Conservation (phyloP, 225 moss, liverwort and hornwort species). For the Neckera pumila region DNA sequence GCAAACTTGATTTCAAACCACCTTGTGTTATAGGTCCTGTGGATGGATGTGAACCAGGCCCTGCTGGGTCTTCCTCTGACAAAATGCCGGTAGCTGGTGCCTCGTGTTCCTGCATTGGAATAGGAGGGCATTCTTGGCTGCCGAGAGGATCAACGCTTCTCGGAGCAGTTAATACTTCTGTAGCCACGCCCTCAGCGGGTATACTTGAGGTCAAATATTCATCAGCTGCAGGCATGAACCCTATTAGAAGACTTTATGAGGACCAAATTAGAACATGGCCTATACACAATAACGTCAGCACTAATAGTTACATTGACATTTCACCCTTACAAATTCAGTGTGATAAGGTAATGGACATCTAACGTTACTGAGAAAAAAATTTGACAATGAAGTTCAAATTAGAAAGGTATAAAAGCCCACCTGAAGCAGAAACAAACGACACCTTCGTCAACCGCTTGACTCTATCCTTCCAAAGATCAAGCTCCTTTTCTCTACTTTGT, state of each 20-base stretch:
- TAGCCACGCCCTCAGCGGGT: background rate
- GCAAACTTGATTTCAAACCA: background rate
- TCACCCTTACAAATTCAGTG: background rate
- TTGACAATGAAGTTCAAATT: background rate
- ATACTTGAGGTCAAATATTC: background rate
- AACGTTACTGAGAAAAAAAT: background rate
- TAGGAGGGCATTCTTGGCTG: background rate
- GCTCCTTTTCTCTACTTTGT: slow-evolving; percentile 1
- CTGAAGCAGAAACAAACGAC: background rate
- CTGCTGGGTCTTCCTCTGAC: background rate
- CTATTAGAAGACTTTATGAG: background rate
- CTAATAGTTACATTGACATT: background rate
- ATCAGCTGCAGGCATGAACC: background rate
- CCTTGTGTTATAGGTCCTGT: background rate
- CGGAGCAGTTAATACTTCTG: background rate
- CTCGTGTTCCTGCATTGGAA: background rate
- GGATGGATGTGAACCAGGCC: background rate
- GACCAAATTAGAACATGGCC: background rate
- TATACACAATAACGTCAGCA: background rate
- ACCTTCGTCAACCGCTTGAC: slow-evolving; percentile 2
- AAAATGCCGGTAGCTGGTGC: background rate
- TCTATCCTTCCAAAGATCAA: slow-evolving; percentile 7
- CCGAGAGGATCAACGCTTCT: background rate
- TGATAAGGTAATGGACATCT: background rate
- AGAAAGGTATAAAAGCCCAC: background rate